Evolutionary conservation across 371 early-diverging fungal species (phyloP), one percentile per base, ranked within the genome.

Genomic region (Apophysomyces sp.): DNA sequence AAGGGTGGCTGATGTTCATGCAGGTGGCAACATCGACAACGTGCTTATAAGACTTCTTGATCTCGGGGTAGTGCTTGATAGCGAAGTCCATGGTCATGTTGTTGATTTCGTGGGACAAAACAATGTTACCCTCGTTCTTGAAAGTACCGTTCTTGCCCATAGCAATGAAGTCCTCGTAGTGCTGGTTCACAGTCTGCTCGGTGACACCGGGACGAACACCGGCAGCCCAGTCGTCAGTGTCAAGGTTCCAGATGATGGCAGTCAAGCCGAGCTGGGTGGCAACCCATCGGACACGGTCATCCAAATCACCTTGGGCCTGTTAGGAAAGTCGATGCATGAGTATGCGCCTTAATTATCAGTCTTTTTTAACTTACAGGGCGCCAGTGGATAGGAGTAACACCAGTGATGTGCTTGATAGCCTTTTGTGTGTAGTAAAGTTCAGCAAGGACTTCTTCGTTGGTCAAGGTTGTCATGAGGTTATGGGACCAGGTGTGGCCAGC

Each of bases 401-500:
- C 83, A 18, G 80, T 83, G n/a, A 81, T 76, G 21, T 77, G 73
- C 57, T 80, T 77, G 62, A 85, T 78, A 37, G 78, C 80, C 62
- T 80, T 78, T 36, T 70, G 67, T 21, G 82, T 81, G 63, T 80
- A 83, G 52, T 80, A 80, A 7, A 85, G 62, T 62, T 85, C 85
- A 54, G 83, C 84, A 24, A 83, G 69, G 9, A 85, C 72, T 61
- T 84, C 78, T 62, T 78, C 73, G 66, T 81, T 80, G 12, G 72
- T 69, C 31, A 82, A 59, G 1, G 80, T 79, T 1, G 83, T 80
- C 80, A 82, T 78, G 63, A 77, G 67, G 36, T 66, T 72, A 58
- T 86, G 86, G 26, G 81, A 81, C 86, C 86, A 86, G 24, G 83
- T 81, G 52, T 81, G 81, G 8, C 76, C 74, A 60, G 73, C 65